Conservation (phyloP, 2,329 filamentous ascomycete genomes). For the Orbilia oligospora region DNA sequence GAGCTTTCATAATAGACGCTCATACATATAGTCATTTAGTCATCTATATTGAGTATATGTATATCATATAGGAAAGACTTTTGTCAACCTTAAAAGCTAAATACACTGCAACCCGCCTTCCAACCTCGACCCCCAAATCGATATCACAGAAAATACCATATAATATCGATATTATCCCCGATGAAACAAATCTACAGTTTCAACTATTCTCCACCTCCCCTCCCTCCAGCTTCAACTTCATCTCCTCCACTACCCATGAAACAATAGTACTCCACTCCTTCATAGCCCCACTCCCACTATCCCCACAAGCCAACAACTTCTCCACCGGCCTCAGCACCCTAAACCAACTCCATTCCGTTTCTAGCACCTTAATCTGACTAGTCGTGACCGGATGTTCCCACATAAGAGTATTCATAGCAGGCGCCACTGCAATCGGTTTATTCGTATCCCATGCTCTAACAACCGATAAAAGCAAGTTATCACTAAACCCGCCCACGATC, state of each 20-base stretch:
- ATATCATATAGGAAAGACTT: not conserved
- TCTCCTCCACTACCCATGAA: slow-evolving; percentile 72
- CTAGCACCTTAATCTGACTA: slow-evolving; percentile 78
- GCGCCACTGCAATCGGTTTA: slow-evolving; percentile 82
- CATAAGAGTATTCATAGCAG: slow-evolving; percentile 92
- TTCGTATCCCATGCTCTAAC: slow-evolving; percentile 89
- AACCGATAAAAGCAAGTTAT: slow-evolving; percentile 81
- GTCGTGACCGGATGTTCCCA: slow-evolving; percentile 86
- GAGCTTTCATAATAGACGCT: not conserved
- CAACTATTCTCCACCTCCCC: not conserved
- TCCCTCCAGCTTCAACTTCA: slow-evolving; percentile 66
- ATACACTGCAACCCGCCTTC: not conserved
- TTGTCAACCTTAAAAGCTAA: no score
- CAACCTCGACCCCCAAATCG: not conserved
- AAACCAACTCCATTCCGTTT: slow-evolving; percentile 84
- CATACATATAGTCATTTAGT: not conserved
- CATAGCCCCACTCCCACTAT: slow-evolving; percentile 87
- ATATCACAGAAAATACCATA: no score
- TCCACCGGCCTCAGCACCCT: slow-evolving; percentile 80
- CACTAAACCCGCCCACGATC: slow-evolving; percentile 81
- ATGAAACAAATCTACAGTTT: not conserved
- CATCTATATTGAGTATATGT: not conserved
- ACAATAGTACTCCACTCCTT: slow-evolving; percentile 84
- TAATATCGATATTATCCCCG: no score
- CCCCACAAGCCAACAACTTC: slow-evolving; percentile 87